Evolutionary conservation across 1,284 basidiomycete species (phyloP).

Genomic region (Fomitopsis schrenkii): DNA sequence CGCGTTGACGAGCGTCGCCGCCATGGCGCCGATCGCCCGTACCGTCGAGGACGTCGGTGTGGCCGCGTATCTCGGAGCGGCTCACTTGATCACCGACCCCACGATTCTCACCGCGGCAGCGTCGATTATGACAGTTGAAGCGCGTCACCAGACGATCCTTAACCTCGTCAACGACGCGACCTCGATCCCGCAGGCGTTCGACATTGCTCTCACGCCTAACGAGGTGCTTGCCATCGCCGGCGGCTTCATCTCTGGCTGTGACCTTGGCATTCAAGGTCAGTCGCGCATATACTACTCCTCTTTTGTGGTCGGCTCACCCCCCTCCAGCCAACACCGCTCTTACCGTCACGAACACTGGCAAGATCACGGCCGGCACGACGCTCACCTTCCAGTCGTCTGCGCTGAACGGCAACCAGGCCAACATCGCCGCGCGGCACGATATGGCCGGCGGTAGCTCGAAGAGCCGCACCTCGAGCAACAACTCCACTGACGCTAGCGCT

Average conservation of each 20-base stretch:
- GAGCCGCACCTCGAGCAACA: background rate
- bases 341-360: slow-evolving; percentile 57
- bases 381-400: slow-evolving; percentile 60
- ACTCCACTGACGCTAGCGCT: background rate
- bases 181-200: slow-evolving; percentile 66
- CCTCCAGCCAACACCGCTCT: slow-evolving; percentile 56
- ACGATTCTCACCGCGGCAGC: slow-evolving; percentile 64
- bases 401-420: slow-evolving; percentile 36
- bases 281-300: slow-evolving; percentile 8
- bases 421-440: background rate
- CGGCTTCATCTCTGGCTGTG: slow-evolving; percentile 70
- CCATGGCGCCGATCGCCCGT: slow-evolving; percentile 74
- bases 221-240: slow-evolving; percentile 75
- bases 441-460: background rate
- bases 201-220: slow-evolving; percentile 61
- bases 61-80: slow-evolving; percentile 75
- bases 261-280: slow-evolving; percentile 55
- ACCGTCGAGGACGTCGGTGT: slow-evolving; percentile 81
- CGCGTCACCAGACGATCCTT: slow-evolving; percentile 76
- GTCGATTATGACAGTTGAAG: slow-evolving; percentile 78
- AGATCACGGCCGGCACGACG: slow-evolving; percentile 50
- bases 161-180: slow-evolving; percentile 64
- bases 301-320: background rate
- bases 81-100: slow-evolving; percentile 61
- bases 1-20: slow-evolving; percentile 61